A percentile compares a stretch with the other conserved stretches of the same genome.
Evolutionary conservation across 208 protist genomes (phyloP).

Genomic region (Crithidia expoeki): DNA sequence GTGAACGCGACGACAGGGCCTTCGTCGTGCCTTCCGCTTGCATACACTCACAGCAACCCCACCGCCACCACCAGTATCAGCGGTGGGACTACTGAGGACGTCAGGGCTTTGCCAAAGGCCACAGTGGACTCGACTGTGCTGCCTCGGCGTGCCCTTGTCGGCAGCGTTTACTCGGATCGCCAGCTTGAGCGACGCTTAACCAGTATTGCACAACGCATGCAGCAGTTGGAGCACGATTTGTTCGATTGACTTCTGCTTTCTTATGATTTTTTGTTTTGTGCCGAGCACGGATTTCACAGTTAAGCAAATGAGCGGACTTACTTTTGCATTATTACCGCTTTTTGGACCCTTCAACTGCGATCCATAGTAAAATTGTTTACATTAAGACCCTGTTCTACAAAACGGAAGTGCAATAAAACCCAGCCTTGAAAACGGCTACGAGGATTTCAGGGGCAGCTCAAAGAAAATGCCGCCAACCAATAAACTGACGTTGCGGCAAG

Average conservation of each 20-base stretch:
- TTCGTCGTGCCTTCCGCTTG: constrained; percentile 10
- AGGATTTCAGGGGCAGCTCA: no score
- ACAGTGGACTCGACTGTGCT: background rate
- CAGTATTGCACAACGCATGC: constrained; percentile 48
- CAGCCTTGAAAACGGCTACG: no score
- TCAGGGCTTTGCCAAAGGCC: background rate
- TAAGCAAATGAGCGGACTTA: no score
- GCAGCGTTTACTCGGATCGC: constrained; percentile 25
- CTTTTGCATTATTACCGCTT: no score
- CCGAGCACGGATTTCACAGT: no score
- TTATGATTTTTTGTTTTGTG: background rate
- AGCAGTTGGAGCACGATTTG: constrained; percentile 48
- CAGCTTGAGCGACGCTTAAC: constrained; percentile 27
- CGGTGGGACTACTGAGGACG: background rate
- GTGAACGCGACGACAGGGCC: background rate
- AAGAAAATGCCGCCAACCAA: no score
- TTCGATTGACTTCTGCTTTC: constrained; percentile 6
- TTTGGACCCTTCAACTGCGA: no score
- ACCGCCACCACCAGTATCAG: no score
- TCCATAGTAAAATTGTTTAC: no score
- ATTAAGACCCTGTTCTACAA: no score
- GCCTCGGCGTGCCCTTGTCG: background rate
- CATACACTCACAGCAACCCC: background rate
- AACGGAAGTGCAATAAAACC: no score
- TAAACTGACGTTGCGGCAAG: no score